Base-by-base conservation (phyloP, 106 monocot genomes). In the Chionographis japonica region DNA sequence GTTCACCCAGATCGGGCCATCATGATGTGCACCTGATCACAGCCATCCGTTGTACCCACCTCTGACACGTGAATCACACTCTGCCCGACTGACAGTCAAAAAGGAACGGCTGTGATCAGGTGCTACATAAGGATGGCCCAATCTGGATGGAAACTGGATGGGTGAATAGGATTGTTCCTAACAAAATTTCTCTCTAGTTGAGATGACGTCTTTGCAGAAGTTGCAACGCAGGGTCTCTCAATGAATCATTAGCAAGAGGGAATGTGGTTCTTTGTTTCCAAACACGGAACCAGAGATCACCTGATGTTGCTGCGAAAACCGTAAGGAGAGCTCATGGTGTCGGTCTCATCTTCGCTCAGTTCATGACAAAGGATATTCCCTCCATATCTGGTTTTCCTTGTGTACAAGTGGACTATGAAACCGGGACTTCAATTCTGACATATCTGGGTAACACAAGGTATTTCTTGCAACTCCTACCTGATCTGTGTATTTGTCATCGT, bases 221-320 rank as follows among this genome's bases (percentile, higher is more conserved):
- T 49, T 87, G 87, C 61, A 53, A 62, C 70, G 71, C 41, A 60
- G 83, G 76, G 7, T 83, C 87, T 63, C 79, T 87, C 39, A 87
- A 83, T 54, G 8, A 73, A 8, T 80, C 80, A 54, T 70, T 87
- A 77, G 83, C 65, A 51, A 83, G 70, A 79, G 87, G 87, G 62
- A 87, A 85, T 7, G 74, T 89, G 41, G 74, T 89, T 8, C 61
- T 89, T 10, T 89, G 85, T 65, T 89, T 89, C 58, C 82, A 85
- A 72, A 74, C 79, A 37, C 66, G 77, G 52, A 61, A 52, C 20
- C 82, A 85, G 66, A 82, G 82, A 39, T 82, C 79, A 18, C 66
- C 82, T 42, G 6, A 65, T 41, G 79, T 83, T 40, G 89, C 89
- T 3, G 53, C 71, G 39, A 82, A 74, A 37, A 80, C 85, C 17